Evolutionary conservation across 2,329 filamentous ascomycete genomes (phyloP), one percentile per base, ranked within the genome.

Genomic region (Neophaeococcomyces mojaviensis): DNA sequence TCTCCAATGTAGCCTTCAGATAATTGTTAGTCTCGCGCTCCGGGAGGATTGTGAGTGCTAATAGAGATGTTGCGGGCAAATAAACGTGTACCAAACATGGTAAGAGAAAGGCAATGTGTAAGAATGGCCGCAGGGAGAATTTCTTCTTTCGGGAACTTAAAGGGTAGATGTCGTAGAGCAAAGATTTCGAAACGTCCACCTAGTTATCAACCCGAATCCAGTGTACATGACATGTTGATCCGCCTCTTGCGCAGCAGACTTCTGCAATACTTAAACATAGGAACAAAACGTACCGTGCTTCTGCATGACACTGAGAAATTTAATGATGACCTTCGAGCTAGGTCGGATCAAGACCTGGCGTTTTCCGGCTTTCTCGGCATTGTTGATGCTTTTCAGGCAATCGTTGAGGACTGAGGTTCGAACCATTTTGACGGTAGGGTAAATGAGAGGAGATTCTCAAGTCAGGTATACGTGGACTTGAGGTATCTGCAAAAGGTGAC

Each of bases 351-450:
- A 68, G 69, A 97, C 92, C 79, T 98, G 92, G 69, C 92, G 89
- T 86, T 97, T 97, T 78, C 92, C 92, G 64, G 86, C 79, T 86
- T 98, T 97, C 83, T 98, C 94, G 80, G 92, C 92, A 75, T 98
- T 98, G 88, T 98, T 98, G 85, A 98, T 97, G 79, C 82, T 79
- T 73, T 95, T 95, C 67, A 96, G 86, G 70, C 87, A 88, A 84
- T 98, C 92, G 82, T 97, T 94, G 74, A 98, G 89, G 68, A 97
- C 92, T 72, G 88, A 95, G 67, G 92, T 97, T 79, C 87, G 88
- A 76, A 96, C 89, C 90, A 98, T 98, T 70, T 86, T 96, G 81
- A 49, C 51, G 60, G 61, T 62, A 54, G 49, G 60, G 66, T 68
- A 46, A 53, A 55, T 51, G 58, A 57, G 61, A 46, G 43, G 59